Percentiles rank a stretch among this genome's conserved stretches.
Conservation (phyloP, 306 rosid species). For the Prunus salicina region DNA sequence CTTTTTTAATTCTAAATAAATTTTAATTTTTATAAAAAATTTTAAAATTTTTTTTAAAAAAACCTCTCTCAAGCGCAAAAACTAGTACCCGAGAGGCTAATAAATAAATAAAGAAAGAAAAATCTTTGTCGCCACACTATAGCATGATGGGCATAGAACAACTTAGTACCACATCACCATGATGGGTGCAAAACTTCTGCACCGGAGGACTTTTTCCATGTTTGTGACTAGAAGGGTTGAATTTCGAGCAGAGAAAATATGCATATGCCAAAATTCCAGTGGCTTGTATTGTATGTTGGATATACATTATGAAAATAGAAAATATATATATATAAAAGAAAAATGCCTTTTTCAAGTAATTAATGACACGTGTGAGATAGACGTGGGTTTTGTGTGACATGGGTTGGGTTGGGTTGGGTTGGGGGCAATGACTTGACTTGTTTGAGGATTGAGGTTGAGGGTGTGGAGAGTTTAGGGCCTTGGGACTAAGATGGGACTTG, state of each 20-base stretch:
- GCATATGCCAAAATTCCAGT: neutral
- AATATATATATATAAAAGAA: neutral
- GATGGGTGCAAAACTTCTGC: neutral
- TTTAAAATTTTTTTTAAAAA: no score
- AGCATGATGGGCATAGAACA: neutral
- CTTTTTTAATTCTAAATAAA: no score
- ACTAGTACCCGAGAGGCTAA: accelerated
- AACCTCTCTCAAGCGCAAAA: accelerated
- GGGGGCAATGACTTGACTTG: neutral
- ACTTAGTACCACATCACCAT: neutral
- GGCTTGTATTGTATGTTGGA: neutral
- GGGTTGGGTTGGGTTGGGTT: neutral
- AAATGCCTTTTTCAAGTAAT: neutral
- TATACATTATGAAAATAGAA: neutral
- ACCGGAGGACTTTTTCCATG: neutral
- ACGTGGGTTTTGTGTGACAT: neutral
- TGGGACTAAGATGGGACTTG: neutral
- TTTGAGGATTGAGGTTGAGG: neutral
- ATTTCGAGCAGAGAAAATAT: neutral
- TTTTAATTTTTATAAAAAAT: no score
- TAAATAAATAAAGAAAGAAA: neutral
- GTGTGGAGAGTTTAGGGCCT: neutral
- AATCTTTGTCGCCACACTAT: neutral
- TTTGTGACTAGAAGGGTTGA: neutral
- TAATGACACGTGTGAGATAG: neutral